Base-by-base conservation (phyloP, 2,329 filamentous ascomycete species). In the Curvularia spicifera region DNA sequence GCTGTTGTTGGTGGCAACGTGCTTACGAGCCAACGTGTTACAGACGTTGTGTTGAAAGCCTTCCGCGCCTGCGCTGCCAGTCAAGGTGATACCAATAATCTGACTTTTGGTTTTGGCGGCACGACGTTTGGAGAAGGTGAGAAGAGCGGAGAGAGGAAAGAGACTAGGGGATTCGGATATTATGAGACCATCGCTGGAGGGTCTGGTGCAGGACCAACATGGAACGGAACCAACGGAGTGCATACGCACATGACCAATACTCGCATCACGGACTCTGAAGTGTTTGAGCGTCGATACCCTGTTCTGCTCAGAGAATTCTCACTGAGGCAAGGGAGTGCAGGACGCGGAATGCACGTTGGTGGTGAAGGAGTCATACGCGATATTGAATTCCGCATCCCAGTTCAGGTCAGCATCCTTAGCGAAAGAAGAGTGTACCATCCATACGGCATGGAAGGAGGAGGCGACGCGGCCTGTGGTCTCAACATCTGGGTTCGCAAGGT, bases 241-340 rank as follows among this genome's bases (percentile, higher is more conserved):
- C 90, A 94, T 72, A 89, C 86, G 1, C 90, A 94, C 77, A 93
- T 93, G 89, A 94, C 91, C 6, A 95, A 95, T 74, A 94, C 91
- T 3, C 84, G 90, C 13, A 94, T 93, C 71, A 93, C 91, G 0
- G 91, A 94, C 71, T 83, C 88, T 0, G 91, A 95, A 73, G 85
- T 93, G 6, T 90, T 94, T 64, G 91, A 94, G 78, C 82, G 89
- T 28, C 80, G 91, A 8, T 93, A 93, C 69, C 90, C 90, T 0
- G 89, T 93, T 1, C 75, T 95, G 1, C 78, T 95, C 33, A 82
- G 88, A 5, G 84, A 90, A 65, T 94, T 93, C 73, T 82, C 83
- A 12, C 78, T 94, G 9, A 78, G 91, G 1, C 65, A 78, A 1
- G 87, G 85, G 0, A 88, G 85, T 33, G 87, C 86, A 0, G 91